Evolutionary conservation across 176 grass and related monocot species (phyloP), one percentile per base, ranked within the genome.

Genomic region (Guadua angustifolia): DNA sequence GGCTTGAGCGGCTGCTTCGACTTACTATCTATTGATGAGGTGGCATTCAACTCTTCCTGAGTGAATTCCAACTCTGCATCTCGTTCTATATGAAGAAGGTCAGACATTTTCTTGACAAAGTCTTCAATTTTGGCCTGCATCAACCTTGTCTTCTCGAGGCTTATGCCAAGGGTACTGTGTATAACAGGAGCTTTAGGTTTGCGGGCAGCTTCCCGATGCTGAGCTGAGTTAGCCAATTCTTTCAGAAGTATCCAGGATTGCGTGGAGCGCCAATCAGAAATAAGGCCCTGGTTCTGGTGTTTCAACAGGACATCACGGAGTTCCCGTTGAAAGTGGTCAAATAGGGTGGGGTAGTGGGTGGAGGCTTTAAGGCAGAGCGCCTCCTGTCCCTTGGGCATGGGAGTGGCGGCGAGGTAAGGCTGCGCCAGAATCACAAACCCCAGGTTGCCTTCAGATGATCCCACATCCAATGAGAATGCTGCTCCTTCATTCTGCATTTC

Each of bases 311-410:
- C 76, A 57, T 86, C 82, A 7, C 86, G 90, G 40, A 97, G 92
- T 70, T 97, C 95, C 42, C 92, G 84, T 71, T 97, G 92, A 58
- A 94, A 97, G 85, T 97, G 92, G 65, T 97, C 92, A 46, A 94
- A 97, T 42, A 97, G 78, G 11, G 95, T 97, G 17, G 95, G 95
- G 78, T 97, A 94, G 87, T 97, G 95, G 16, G 90, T 86, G 7
- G 90, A 94, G 64, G 92, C 92, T 82, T 94, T 92, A 65, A 92
- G 73, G 79, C 95, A 97, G 64, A 94, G 80, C 5, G 88, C 86
- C 75, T 97, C 95, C 7, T 94, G 90, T 74, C 88, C 92, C 82
- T 89, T 75, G 46, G 95, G 95, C 92, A 94, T 97, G 45, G 92
- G 78, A 44, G 72, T 69, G 3, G 75, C 95, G 21, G 75, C 74